Conservation (phyloP, 805 yeast species). For the Saccharomycopsis vini region DNA sequence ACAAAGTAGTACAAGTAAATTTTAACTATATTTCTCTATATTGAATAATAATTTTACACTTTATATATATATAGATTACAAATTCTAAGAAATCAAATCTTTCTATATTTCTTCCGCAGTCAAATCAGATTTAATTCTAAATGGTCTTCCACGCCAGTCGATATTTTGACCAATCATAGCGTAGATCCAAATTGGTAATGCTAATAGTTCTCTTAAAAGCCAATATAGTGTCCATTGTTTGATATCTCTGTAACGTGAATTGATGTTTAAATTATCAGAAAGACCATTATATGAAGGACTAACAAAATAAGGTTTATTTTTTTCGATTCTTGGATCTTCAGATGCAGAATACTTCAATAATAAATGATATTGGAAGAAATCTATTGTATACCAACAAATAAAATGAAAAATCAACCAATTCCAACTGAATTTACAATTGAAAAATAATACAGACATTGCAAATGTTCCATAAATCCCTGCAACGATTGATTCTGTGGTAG, state of each 20-base stretch:
- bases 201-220: slow-evolving; percentile 62
- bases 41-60: no score
- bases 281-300: slow-evolving; percentile 16
- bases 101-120: slow-evolving; percentile 53
- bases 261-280: neutral
- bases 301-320: slow-evolving; percentile 12
- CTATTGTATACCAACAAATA: slow-evolving; percentile 54
- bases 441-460: slow-evolving; percentile 42
- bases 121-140: slow-evolving; percentile 60
- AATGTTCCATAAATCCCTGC: slow-evolving; percentile 60
- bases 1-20: no score
- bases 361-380: slow-evolving; percentile 47
- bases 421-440: slow-evolving; percentile 27
- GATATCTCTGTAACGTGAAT: slow-evolving; percentile 1
- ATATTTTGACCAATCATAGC: slow-evolving; percentile 73
- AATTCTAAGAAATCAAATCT: neutral
- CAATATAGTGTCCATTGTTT: slow-evolving; percentile 33
- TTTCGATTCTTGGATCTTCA: slow-evolving; percentile 11
- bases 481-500: slow-evolving; percentile 70
- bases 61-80: no score
- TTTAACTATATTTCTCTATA: no score
- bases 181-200: slow-evolving; percentile 73
- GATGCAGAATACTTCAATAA: slow-evolving; percentile 28
- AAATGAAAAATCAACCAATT: slow-evolving; percentile 44
- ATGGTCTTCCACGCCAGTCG: slow-evolving; percentile 75